Conservation (phyloP, 306 rosid genomes). For the Fagus crenata region DNA sequence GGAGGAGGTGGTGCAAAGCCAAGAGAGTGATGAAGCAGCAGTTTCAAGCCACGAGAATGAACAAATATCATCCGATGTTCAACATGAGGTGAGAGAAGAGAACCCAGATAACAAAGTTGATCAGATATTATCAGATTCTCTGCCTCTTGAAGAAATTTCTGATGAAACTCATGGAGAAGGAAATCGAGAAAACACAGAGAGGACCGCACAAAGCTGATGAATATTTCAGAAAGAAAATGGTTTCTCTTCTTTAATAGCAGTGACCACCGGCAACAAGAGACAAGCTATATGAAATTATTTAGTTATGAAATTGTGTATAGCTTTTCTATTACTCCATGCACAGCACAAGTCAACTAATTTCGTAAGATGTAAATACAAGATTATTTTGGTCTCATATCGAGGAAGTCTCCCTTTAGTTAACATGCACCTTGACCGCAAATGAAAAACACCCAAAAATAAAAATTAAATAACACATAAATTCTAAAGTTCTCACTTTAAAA, state of each 20-base stretch:
- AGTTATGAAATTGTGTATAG: neutral
- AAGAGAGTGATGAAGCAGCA: constrained; percentile 28
- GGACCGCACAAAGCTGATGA: constrained; percentile 24
- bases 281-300: neutral
- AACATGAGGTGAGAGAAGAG: constrained; percentile 22
- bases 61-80: constrained; percentile 32
- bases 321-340: neutral
- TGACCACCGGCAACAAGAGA: constrained; percentile 24
- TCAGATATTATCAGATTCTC: constrained; percentile 26
- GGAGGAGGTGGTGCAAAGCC: constrained; percentile 35
- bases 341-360: neutral
- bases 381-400: neutral
- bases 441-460: no score
- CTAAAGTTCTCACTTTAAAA: no score
- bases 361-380: neutral
- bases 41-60: constrained; percentile 32
- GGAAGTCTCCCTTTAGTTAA: neutral
- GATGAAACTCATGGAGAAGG: constrained; percentile 25
- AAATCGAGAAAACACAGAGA: neutral
- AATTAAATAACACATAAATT: no score
- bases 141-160: constrained; percentile 17
- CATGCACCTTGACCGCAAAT: no score
- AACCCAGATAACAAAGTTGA: constrained; percentile 18
- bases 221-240: constrained; percentile 23
- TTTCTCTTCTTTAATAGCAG: neutral